Base-by-base conservation (phyloP, 805 yeast species). In the Candida golubevii region DNA sequence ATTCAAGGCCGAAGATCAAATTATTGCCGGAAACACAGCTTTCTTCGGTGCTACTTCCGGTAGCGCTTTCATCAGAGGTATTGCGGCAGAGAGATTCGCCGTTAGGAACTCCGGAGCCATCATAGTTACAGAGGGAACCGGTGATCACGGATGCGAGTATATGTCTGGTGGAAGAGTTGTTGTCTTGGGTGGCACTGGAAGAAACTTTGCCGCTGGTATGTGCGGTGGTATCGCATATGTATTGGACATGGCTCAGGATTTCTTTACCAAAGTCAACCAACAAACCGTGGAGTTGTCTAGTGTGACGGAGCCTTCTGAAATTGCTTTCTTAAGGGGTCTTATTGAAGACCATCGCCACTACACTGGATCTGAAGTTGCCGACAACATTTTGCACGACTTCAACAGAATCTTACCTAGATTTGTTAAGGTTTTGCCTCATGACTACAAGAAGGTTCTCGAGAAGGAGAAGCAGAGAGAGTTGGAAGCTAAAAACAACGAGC, bases 141-240 rank as follows among this genome's bases (percentile, higher is more conserved):
- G 99, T 73, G 97, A 91, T 66, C 97, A 91, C 66, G 99, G 99
- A 41, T 91, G 97, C 72, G 99, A 91, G 71, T 91, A 91, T 72
- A 91, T 91, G 99, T 90, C 98, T 56, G 98, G 99, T 66, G 99
- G 99, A 64, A 82, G 98, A 59, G 96, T 93, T 50, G 88, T 91
- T 61, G 89, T 91, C 38, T 78, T 91, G 55, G 96, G 97, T 38
- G 71, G 82, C 47, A 87, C 96, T 58, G 97, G 96, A 47, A 81
- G 97, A 51, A 84, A 89, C 74, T 86, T 86, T 64, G 97, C 87
- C 49, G 96, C 99, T 45, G 99, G 99, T 75, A 93, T 93, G 85
- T 90, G 97, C 57, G 99, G 99, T 70, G 99, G 99, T 80, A 91
- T 93, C 66, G 95, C 97, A 12, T 91, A 91, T 62, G 97, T 95